phyloP scores from a whole-genome alignment of 2,329 filamentous ascomycete genomes.

The Botrytis fragariae region DNA sequence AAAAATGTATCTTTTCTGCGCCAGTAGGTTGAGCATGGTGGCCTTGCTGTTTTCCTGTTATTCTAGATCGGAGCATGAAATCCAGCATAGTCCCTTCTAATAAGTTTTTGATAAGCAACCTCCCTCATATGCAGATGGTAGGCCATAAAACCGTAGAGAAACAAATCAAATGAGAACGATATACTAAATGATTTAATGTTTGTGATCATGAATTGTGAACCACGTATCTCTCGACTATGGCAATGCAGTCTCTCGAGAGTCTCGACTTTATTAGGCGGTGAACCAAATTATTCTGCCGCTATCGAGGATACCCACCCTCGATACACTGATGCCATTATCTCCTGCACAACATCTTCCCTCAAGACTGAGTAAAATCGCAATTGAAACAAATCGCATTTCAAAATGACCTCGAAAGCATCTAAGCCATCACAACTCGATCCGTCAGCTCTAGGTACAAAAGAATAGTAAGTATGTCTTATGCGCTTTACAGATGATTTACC shows the following conservation, averaged over 20 bases:
- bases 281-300: slow-evolving; percentile 6
- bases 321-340: neutral
- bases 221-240: neutral
- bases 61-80: slow-evolving; percentile 39
- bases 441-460: slow-evolving; percentile 77
- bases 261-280: neutral
- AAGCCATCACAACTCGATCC: slow-evolving; percentile 69
- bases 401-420: slow-evolving; percentile 31
- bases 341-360: neutral
- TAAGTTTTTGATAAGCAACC: slow-evolving; percentile 15
- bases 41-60: slow-evolving; percentile 30
- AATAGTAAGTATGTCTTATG: slow-evolving; percentile 60
- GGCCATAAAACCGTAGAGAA: slow-evolving; percentile 3
- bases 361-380: neutral
- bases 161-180: slow-evolving; percentile 3
- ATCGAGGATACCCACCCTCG: neutral
- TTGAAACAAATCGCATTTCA: neutral
- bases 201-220: neutral
- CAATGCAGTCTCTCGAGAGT: neutral
- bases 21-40: slow-evolving; percentile 30
- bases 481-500: slow-evolving; percentile 25
- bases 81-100: slow-evolving; percentile 35
- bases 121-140: slow-evolving; percentile 9
- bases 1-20: slow-evolving; percentile 33
- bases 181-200: neutral